Evolutionary conservation across 1,284 basidiomycete species (phyloP).

Genomic region (Rhodotorula sp.): DNA sequence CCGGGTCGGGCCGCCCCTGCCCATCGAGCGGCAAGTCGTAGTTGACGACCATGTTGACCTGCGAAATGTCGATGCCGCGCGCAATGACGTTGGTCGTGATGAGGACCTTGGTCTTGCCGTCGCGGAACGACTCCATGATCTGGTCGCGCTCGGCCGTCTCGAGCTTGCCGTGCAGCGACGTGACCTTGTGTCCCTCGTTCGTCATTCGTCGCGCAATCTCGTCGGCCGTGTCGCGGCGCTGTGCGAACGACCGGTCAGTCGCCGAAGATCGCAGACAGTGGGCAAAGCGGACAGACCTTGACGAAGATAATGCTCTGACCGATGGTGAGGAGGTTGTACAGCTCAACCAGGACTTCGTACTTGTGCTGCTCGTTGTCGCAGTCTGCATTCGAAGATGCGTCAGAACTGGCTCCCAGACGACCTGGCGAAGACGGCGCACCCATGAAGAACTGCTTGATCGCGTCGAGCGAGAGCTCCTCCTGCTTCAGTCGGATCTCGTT

Average conservation of each 20-base stretch:
- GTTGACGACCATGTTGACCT: slow-evolving; percentile 93
- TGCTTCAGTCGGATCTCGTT: slow-evolving; percentile 96
- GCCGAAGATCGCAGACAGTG: neutral
- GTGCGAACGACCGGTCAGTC: slow-evolving; percentile 14
- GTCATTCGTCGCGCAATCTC: slow-evolving; percentile 87
- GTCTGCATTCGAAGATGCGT: slow-evolving; percentile 25
- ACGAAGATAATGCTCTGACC: slow-evolving; percentile 98
- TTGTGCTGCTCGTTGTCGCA: slow-evolving; percentile 76
- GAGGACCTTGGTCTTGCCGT: slow-evolving; percentile 93
- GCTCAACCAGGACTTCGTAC: slow-evolving; percentile 89
- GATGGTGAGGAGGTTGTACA: slow-evolving; percentile 89
- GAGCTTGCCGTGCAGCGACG: slow-evolving; percentile 93
- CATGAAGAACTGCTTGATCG: slow-evolving; percentile 98
- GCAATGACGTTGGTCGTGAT: slow-evolving; percentile 99
- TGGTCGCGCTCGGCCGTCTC: slow-evolving; percentile 83
- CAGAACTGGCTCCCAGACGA: slow-evolving; percentile 29
- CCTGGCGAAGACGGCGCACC: slow-evolving; percentile 60
- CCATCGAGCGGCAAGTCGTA: slow-evolving; percentile 89
- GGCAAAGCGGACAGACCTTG: slow-evolving; percentile 59
- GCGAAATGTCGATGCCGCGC: slow-evolving; percentile 95
- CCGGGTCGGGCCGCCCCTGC: slow-evolving; percentile 72
- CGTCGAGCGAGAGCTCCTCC: slow-evolving; percentile 91
- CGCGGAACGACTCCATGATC: slow-evolving; percentile 92
- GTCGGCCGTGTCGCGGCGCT: slow-evolving; percentile 91
- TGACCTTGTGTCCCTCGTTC: slow-evolving; percentile 91